Conservation (phyloP, 495 filamentous ascomycete genomes). For the Penicillium ucsense region DNA sequence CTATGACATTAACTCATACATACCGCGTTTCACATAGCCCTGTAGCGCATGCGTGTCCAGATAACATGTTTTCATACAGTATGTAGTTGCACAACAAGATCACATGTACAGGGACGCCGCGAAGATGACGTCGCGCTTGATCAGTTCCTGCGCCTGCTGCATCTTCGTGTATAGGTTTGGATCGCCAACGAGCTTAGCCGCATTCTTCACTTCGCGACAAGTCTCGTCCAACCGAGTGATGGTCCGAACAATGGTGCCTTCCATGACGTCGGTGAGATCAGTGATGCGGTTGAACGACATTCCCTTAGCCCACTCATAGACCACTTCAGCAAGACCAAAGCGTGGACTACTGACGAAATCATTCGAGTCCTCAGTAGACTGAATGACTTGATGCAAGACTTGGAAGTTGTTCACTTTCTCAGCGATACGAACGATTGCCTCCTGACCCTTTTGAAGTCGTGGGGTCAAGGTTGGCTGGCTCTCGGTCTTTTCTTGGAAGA, state of each 20-base stretch:
- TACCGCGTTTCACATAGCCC: too few species aligned
- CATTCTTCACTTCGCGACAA: constrained; percentile 94
- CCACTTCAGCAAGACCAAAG: constrained; percentile 92
- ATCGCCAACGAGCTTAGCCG: constrained; percentile 92
- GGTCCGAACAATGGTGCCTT: constrained; percentile 90
- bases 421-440: constrained; percentile 76
- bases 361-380: constrained; percentile 77
- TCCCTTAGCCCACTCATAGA: constrained; percentile 95
- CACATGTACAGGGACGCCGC: constrained; percentile 78
- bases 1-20: too few species aligned
- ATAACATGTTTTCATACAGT: too few species aligned
- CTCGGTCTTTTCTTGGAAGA: constrained; percentile 98
- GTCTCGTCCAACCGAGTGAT: constrained; percentile 92
- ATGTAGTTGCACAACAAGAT: too few species aligned
- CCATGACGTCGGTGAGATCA: constrained; percentile 89
- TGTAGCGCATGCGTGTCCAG: too few species aligned
- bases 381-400: constrained; percentile 79
- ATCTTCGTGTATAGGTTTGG: constrained; percentile 90
- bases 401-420: constrained; percentile 87
- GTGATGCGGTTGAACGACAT: constrained; percentile 99
- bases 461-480: constrained; percentile 73
- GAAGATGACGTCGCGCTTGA: constrained; percentile 89
- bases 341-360: constrained; percentile 81
- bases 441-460: constrained; percentile 71
- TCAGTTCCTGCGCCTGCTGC: constrained; percentile 91